Evolutionary conservation across 352 stramenopile genomes (phyloP), one percentile per base, ranked within the genome.

Genomic region (Globisporangium paroecandrum): DNA sequence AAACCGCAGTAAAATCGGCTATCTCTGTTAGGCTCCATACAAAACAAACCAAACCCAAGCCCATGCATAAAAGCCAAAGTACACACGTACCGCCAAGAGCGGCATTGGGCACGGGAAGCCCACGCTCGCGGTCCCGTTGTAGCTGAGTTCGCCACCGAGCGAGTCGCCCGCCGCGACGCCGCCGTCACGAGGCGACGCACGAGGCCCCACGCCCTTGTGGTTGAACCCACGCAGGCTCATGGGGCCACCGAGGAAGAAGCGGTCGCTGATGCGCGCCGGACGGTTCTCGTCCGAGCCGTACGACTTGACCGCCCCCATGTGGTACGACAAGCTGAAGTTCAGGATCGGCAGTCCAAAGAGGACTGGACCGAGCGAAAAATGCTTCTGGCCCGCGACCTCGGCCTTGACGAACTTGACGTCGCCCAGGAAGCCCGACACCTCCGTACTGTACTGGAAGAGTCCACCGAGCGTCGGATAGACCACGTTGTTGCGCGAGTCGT

Each of bases 211-310:
- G 20, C 92, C 92, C 76, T 96, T 94, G 77, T 97, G 80, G 69
- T 97, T 91, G 68, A 98, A 98, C 20, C 92, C 92, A 49, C 92
- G 89, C 57, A 98, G 78, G 38, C 66, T 95, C 77, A 97, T 89
- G 2, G 91, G 90, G 0, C 92, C 92, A 8, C 92, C 92, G 29
- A 98, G 68, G 77, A 97, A 97, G 69, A 97, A 98, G 13, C 92
- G 87, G 69, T 98, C 92, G 71, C 89, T 97, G 58, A 98, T 91
- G 24, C 87, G 85, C n/a, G 89, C 87, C 15, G 87, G 85, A n/a
- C 83, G 86, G 62, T 83, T 72, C 60, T 89, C 74, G 57, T 93
- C 85, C 54, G 58, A 71, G n/a, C 84, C 83, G 64, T 91, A 94
- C n/a, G 81, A 90, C 69, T 93, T 93, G 57, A 93, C 76, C 15